Percentiles rank a stretch among this genome's conserved stretches.
Conservation (phyloP, 148 eudicot genomes). For the Rhododendron ovatum region DNA sequence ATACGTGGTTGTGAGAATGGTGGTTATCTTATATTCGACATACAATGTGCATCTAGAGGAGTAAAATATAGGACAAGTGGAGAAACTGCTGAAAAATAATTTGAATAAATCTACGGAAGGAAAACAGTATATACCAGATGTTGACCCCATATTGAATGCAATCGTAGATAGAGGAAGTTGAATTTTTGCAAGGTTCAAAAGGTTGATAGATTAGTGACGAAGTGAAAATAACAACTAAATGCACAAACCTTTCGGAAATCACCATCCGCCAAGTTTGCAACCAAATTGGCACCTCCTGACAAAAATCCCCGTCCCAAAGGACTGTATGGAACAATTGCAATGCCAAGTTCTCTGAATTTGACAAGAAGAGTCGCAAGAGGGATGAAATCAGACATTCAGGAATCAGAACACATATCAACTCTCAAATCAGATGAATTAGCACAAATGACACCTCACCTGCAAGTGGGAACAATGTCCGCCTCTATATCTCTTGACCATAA, state of each 20-base stretch:
- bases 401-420: not conserved
- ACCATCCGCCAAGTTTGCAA: not conserved
- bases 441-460: conserved; percentile 7
- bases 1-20: too few relatives aligned
- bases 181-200: not conserved
- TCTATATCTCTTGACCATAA: conserved; percentile 11
- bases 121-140: not conserved
- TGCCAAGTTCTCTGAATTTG: conserved; percentile 9
- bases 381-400: not conserved
- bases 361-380: not conserved
- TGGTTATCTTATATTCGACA: too few relatives aligned
- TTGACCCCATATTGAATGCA: not conserved
- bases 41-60: not conserved
- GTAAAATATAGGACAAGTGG: not conserved
- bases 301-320: conserved; percentile 9
- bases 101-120: not conserved
- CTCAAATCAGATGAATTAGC: not conserved
- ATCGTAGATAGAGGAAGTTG: not conserved
- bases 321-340: conserved; percentile 8
- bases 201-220: not conserved
- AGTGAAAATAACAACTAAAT: not conserved
- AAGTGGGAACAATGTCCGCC: conserved; percentile 7
- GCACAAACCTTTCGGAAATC: conserved; percentile 6
- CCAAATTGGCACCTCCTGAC: not conserved
- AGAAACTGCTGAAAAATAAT: not conserved